A percentile compares a stretch with the other conserved stretches of the same genome.
These are phyloP conservation scores for Tylopilus balloui DNA, from an alignment of 768 basidiomycete species.

Conservation along the genomic window DNA sequence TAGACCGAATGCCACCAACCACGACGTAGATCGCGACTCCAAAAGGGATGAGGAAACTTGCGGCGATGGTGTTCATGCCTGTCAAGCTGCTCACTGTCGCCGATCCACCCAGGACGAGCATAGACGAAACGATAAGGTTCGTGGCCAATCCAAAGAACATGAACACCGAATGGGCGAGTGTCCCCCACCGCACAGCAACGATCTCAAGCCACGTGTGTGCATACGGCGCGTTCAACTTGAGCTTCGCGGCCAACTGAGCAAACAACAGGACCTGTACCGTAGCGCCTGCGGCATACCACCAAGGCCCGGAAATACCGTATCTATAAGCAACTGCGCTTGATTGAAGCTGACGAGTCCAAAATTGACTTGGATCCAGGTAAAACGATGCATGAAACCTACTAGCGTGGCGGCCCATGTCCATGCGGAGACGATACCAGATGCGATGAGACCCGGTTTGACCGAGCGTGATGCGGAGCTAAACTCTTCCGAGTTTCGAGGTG, in stretches of 20 bases:
- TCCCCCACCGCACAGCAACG: constrained; percentile 77
- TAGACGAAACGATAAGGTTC: constrained; percentile 88
- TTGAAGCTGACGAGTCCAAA: constrained; percentile 48
- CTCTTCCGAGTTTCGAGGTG: constrained; percentile 76
- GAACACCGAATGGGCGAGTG: constrained; percentile 72
- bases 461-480: constrained; percentile 79
- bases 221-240: constrained; percentile 87
- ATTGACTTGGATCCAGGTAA: background rate
- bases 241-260: constrained; percentile 84
- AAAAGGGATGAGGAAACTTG: constrained; percentile 86
- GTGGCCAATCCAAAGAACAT: constrained; percentile 92
- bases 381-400: constrained; percentile 30
- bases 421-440: constrained; percentile 87
- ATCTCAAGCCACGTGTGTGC: constrained; percentile 89
- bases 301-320: constrained; percentile 80
- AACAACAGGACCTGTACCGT: constrained; percentile 89
- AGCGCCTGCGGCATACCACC: constrained; percentile 92
- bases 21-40: constrained; percentile 88
- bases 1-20: constrained; percentile 83
- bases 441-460: constrained; percentile 88
- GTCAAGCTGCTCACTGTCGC: constrained; percentile 87
- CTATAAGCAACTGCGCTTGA: constrained; percentile 82
- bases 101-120: constrained; percentile 74
- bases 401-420: constrained; percentile 90
- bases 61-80: constrained; percentile 86